phyloP scores from a whole-genome alignment of 805 yeast genomes.

The Suhomyces pyralidae region DNA sequence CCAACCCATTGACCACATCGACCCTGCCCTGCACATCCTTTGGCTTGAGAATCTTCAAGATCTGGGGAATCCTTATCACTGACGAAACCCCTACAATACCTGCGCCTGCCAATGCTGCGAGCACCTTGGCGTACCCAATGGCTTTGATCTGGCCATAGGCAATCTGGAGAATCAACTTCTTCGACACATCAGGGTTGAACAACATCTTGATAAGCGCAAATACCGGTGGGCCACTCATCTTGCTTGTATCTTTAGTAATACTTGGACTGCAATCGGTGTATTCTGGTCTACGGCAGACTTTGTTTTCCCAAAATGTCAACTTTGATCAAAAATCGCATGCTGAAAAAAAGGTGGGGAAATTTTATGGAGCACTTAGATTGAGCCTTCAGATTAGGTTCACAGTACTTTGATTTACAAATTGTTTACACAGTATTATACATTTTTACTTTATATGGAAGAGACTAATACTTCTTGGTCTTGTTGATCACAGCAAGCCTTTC shows the following conservation, averaged over 20 bases:
- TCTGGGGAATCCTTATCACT: slow-evolving; percentile 41
- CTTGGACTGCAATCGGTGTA: not conserved
- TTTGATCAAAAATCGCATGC: not conserved
- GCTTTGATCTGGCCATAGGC: slow-evolving; percentile 33
- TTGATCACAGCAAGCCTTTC: slow-evolving; percentile 51
- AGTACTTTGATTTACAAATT: not conserved
- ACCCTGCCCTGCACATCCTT: slow-evolving; percentile 21
- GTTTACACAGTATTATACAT: not conserved
- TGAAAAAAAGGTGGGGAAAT: not conserved
- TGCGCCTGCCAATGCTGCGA: slow-evolving; percentile 32
- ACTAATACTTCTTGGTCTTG: not conserved
- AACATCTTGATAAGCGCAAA: slow-evolving; percentile 29
- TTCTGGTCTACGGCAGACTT: not conserved
- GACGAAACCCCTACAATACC: slow-evolving; percentile 37
- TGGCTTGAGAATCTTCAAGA: slow-evolving; percentile 32
- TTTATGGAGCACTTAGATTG: not conserved
- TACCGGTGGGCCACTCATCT: slow-evolving; percentile 25
- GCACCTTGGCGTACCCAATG: slow-evolving; percentile 32
- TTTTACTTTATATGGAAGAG: not conserved
- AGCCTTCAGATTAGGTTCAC: not conserved
- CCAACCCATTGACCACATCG: slow-evolving; percentile 35
- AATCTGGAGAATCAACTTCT: slow-evolving; percentile 35
- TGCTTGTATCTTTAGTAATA: not conserved
- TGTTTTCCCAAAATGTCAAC: not conserved
- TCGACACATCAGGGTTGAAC: slow-evolving; percentile 39